Percentiles rank a stretch among this genome's conserved stretches.
These are phyloP conservation scores for Hypoxylon sp. DNA, from an alignment of 2,329 filamentous ascomycete genomes.

Conservation along the genomic window DNA sequence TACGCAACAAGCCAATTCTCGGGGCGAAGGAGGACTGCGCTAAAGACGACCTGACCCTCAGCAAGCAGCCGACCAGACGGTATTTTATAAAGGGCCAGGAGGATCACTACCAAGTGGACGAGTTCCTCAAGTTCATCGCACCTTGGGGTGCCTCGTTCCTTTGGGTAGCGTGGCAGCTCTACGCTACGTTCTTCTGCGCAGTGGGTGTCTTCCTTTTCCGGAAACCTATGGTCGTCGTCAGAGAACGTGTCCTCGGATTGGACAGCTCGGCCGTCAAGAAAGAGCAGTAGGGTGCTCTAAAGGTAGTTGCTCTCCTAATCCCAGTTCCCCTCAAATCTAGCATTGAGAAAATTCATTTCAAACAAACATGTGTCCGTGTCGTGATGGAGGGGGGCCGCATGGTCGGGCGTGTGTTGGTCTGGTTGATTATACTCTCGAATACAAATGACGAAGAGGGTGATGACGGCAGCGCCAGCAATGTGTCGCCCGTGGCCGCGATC, in stretches of 20 bases:
- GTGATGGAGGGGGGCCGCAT: constrained; percentile 4
- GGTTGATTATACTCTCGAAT: constrained; percentile 9
- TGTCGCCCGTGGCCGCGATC: not conserved
- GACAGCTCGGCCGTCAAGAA: constrained; percentile 32
- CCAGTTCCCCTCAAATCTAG: not conserved
- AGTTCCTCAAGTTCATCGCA: constrained; percentile 80
- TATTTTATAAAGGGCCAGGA: constrained; percentile 85
- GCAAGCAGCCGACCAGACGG: constrained; percentile 52
- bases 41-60: constrained; percentile 47
- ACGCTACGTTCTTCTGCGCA: constrained; percentile 75
- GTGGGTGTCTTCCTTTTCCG: constrained; percentile 63
- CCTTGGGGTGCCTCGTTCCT: constrained; percentile 70
- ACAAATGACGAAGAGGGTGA: not conserved
- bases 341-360: not conserved
- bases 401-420: constrained; percentile 4
- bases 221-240: constrained; percentile 20
- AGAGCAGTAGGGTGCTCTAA: constrained; percentile 31
- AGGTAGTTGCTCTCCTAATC: not conserved
- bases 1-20: constrained; percentile 40
- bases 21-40: constrained; percentile 38
- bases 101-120: constrained; percentile 84
- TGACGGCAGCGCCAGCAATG: not conserved
- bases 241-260: constrained; percentile 25
- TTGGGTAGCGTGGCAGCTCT: constrained; percentile 71
- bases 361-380: too few relatives aligned